Evolutionary conservation across 2,329 filamentous ascomycete species (phyloP), one percentile per base, ranked within the genome.

Genomic region (Aureobasidium uvarum): DNA sequence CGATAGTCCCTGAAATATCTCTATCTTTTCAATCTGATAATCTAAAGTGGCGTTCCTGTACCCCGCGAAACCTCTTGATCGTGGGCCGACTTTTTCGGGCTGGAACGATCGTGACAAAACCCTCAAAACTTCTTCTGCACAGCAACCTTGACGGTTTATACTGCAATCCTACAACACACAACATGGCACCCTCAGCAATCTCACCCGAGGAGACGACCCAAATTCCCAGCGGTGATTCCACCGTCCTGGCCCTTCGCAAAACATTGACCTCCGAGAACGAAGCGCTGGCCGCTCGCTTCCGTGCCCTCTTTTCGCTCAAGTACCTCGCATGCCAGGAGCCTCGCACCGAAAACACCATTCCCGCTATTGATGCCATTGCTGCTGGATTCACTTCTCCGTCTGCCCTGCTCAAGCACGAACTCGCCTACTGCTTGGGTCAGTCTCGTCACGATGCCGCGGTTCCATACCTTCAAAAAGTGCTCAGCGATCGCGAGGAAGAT

Each of bases 271-370:
- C 90, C 56, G 95, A 98, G 80, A 80, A 84, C 16, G 89, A 90
- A 68, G 87, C 93, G 52, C 89, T 99, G 64, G 89, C 93, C 45
- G 84, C 91, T 69, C 92, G 95, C 69, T 99, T 98, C 80, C 92
- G 95, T 72, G 94, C 95, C 50, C 90, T 99, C 71, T 99, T 99
- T 82, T 97, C 94, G 20, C 87, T 99, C 67, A 99, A 99, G 81
- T 91, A 98, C 77, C 82, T 98, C 67, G 94, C 95, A 55, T 88
- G 85, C 66, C 85, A 88, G 69, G 77, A 83, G 43, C 84, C 85
- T 11, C 78, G 84, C 0, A 85, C 81, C 33, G 76, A 81, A 48
- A 79, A 86, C 69, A 84, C 83, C 0, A 80, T 87, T 8, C 86
- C 87, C 48, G 85, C 89, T 20, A 86, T 89, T 70, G 79, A 87